Base-by-base conservation (phyloP, 208 protist species). In the Acanthamoeba divionensis region DNA sequence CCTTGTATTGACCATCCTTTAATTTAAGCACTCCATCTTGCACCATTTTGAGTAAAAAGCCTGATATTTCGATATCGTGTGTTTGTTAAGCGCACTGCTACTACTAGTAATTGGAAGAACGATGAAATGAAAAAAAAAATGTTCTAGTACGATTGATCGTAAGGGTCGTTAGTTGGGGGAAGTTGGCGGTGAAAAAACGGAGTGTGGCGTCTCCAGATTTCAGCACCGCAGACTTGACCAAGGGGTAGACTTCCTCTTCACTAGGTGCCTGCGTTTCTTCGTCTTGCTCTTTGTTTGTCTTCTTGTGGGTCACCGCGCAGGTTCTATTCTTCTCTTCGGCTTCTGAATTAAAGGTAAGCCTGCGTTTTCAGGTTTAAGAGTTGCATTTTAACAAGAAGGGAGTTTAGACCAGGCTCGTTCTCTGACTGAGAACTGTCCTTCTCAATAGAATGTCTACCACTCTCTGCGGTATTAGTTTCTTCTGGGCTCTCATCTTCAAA, bases 61-160 rank as follows among this genome's bases (percentile, higher is more conserved):
- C 71, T 82, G 71, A n/a, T 38, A 9, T 52, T 75, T 75, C 6
- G 10, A 26, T 8, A 75, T 41, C 50, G 8, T 41, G 18, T 5
- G 29, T 48, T 3, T 6, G 66, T 50, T n/a, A n/a, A 75, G 2
- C 3, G 66, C 15, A 2, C 26, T 33, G 31, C 4, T 15, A 4
- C 33, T n/a, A 12, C 36, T 29, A 71, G 0, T 13, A 45, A 7
- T 31, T n/a, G 10, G n/a, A 26, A 5, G 67, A 29, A 24, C 67
- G 15, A 24, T 50, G 67, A 31, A 9, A 9, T 29, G 6, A 6
- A 21, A 7, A 52, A 0, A 15, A n/a, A 12, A 29, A n/a, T n/a
- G n/a, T n/a, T n/a, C n/a, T n/a, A n/a, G 45, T 60, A 82, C 71
- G 71, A 31, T 52, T 82, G 71, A 82, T 82, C 1, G 41, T 18